Base-by-base conservation (phyloP, 2,329 filamentous ascomycete genomes). In the Diatrype stigma region DNA sequence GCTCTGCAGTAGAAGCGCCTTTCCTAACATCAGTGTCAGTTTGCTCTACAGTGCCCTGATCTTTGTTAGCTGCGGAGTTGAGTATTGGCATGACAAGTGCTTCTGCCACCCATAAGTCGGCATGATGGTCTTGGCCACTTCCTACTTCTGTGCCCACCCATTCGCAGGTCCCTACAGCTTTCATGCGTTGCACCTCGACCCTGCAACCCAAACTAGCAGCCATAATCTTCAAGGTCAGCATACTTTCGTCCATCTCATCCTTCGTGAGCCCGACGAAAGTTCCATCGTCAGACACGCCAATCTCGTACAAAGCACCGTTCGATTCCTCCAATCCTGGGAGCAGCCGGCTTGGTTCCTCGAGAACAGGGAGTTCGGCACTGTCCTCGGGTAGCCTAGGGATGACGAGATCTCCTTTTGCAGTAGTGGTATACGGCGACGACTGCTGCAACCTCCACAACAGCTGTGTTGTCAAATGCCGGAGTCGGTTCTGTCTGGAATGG, bases 281-380 rank as follows among this genome's bases (percentile, higher is more conserved):
- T 7, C 94, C 94, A 71, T 97, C 91, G 67, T 99, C 94, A 26
- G 92, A 88, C 10, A 99, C 91, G 0, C 94, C 94, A 67, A 99
- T 96, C 68, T 99, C 93, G 61, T 99, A 99, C 46, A 97, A 71
- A 1, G 94, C 94, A 5, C 94, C 94, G 58, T 90, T 87, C 16
- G 91, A 96, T 66, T 96, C 92, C 66, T 97, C 93, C 8, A 99
- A 74, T 0, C 94, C 91, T 2, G 92, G 84, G 6, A 91, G 74
- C 38, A 87, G 73, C 55, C 84, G 82, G 7, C 72, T 75, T 2
- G 80, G 72, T 52, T 75, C 73, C 47, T 78, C 66, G 7, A 77
- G 71, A 21, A 68, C 64, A 35, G 75, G 67, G 17, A 79, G 64
- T 48, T 77, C 73, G 21, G 73, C 65, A n/a, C 64, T 71, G 35